Percentiles rank a stretch among this genome's conserved stretches.
Conservation (phyloP, 2,329 filamentous ascomycete species). For the Ophiostoma tasmaniense region DNA sequence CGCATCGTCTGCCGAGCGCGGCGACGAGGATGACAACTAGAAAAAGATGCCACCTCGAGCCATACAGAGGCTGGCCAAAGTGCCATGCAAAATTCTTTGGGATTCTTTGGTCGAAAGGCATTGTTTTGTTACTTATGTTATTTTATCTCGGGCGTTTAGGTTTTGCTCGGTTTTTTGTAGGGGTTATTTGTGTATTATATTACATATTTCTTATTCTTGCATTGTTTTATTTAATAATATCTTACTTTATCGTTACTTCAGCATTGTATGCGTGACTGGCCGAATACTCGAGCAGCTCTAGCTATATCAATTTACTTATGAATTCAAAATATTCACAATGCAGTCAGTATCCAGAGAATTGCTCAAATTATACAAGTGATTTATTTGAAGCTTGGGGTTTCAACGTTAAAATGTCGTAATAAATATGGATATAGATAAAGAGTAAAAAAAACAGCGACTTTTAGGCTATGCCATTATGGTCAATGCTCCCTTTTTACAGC, state of each 20-base stretch:
- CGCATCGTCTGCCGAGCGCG: background rate
- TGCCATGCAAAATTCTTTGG: background rate
- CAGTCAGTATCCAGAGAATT: background rate
- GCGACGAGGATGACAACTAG: background rate
- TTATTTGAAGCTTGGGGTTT: background rate
- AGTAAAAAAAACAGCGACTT: background rate
- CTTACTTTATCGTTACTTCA: background rate
- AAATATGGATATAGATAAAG: background rate
- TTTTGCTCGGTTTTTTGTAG: background rate
- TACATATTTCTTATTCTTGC: background rate
- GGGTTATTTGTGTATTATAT: background rate
- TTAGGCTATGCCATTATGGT: background rate
- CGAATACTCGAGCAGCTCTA: background rate
- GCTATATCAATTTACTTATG: background rate
- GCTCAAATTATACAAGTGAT: background rate
- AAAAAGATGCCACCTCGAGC: background rate
- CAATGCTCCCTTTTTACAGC: conserved; percentile 40
- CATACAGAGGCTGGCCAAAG: background rate
- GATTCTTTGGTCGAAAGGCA: background rate
- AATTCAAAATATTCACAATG: background rate
- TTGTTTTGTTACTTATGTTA: background rate
- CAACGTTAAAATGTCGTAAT: background rate
- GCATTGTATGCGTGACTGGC: background rate
- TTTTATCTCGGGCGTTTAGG: background rate
- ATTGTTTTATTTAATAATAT: background rate